Conservation (phyloP, 1,139 yeast species). For the Pichia sp. region DNA sequence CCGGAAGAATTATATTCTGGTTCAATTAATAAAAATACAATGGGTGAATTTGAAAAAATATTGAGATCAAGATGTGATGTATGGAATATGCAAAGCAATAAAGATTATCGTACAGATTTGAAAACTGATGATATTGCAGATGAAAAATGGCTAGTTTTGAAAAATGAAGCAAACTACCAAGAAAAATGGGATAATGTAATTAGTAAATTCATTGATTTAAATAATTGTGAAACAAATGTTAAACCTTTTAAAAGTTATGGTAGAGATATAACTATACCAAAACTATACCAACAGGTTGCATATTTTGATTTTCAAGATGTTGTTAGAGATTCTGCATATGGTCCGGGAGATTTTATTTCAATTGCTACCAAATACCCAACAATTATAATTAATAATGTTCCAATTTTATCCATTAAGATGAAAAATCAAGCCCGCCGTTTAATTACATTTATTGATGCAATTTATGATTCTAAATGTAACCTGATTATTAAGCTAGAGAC, state of each 20-base stretch:
- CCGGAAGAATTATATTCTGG: conserved; percentile 68
- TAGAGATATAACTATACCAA: conserved; percentile 44
- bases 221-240: conserved; percentile 19
- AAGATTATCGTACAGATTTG: conserved; percentile 50
- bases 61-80: conserved; percentile 57
- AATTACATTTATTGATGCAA: conserved; percentile 60
- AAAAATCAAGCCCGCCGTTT: conserved; percentile 66
- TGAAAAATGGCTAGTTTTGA: conserved; percentile 32
- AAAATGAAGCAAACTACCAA: conserved; percentile 28
- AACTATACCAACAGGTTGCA: conserved; percentile 35
- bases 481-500: conserved; percentile 47
- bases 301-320: conserved; percentile 48
- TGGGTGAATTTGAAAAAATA: conserved; percentile 50
- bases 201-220: conserved; percentile 22
- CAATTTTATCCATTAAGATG: conserved; percentile 50
- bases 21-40: conserved; percentile 53
- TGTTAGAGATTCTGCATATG: conserved; percentile 48
- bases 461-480: conserved; percentile 63
- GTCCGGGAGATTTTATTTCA: conserved; percentile 67
- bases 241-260: conserved; percentile 49
- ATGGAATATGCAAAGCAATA: conserved; percentile 53
- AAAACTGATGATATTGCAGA: conserved; percentile 27
- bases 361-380: conserved; percentile 55
- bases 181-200: conserved; percentile 35
- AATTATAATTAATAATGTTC: conserved; percentile 55